Percentiles rank a stretch among this genome's conserved stretches.
phyloP scores from a whole-genome alignment of 345 rosid species.

The Carallia pectinifolia region DNA sequence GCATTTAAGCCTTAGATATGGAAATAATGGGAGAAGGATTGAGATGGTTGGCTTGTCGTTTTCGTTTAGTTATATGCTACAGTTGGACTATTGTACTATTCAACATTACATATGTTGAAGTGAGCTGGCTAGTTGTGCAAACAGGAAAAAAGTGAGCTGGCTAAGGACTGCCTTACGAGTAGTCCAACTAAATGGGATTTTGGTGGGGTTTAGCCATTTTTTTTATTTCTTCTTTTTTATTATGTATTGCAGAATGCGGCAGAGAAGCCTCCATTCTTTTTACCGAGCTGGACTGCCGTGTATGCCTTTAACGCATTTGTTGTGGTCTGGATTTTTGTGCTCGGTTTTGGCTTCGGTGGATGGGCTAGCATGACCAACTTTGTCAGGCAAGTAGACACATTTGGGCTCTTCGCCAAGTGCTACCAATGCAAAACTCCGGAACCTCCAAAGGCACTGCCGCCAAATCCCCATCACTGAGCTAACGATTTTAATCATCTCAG shows the following conservation, averaged over 20 bases:
- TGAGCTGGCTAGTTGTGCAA: conserved; percentile 32
- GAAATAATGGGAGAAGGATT: conserved; percentile 32
- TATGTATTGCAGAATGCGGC: conserved; percentile 71
- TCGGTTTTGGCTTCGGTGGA: conserved; percentile 90
- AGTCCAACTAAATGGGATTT: too few species aligned
- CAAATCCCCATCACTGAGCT: conserved; percentile 42
- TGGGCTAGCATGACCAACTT: conserved; percentile 99
- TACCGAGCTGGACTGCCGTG: conserved; percentile 93
- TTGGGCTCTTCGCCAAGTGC: conserved; percentile 96
- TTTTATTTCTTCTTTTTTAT: not conserved
- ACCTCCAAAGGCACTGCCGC: conserved; percentile 34
- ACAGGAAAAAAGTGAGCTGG: conserved; percentile 32
- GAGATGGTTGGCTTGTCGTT: conserved; percentile 46
- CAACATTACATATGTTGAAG: not conserved
- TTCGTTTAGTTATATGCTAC: conserved; percentile 51
- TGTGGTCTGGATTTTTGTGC: conserved; percentile 75
- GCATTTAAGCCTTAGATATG: conserved; percentile 43
- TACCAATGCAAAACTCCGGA: conserved; percentile 87
- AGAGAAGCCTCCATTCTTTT: conserved; percentile 86
- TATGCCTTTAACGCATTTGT: conserved; percentile 63
- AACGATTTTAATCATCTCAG: not conserved
- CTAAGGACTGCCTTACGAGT: not conserved
- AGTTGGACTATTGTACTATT: conserved; percentile 25
- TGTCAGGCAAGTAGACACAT: conserved; percentile 74
- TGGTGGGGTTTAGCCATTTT: too few species aligned